Base-by-base conservation (phyloP, 352 stramenopile genomes). In the Pythium phragmiticola region DNA sequence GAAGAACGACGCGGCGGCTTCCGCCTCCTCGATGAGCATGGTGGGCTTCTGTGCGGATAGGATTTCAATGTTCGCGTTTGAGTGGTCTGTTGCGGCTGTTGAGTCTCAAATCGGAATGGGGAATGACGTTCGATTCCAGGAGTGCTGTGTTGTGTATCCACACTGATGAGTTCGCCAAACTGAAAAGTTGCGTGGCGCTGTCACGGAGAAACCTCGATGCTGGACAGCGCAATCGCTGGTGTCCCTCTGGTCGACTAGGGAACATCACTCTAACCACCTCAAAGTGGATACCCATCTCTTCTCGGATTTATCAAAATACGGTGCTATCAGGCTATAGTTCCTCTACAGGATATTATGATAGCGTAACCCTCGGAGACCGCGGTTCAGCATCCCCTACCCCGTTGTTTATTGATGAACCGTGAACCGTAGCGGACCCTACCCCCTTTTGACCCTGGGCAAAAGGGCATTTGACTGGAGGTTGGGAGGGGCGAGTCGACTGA, bases 1-100 rank as follows among this genome's bases (percentile, higher is more conserved):
- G 17, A 92, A 69, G 69, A 85, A 92, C 21, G 80, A 88, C 50
- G 77, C 69, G 6, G 33, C 55, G 26, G 77, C 60, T 52, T 75
- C 74, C 36, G 82, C 70, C 50, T 81, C 73, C 34, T 75, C 73
- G 21, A 84, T 59, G 14, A 84, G 60, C 54, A 69, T 63, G 21
- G 19, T 7, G 13, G 7, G 39, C 17, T 46, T 19, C 3, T 46
- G 39, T 46, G 34, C 11, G 34, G 7, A 6, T 39, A 3, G 34
- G 34, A 39, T 39, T 39, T 39, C 34, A 39, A 39, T 39, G 34
- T 39, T 39, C 34, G 34, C 7, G 34, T 39, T 39, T 3, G 34
- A 9, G 34, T 39, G 34, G 3, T 9, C 11, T 3, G 34, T 6
- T 11, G 34, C 34, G 34, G 34, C 11, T 39, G 11, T 39, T 1